These are phyloP conservation scores for Nemania serpens DNA, from an alignment of 2,329 filamentous ascomycete genomes.

Conservation along the genomic window DNA sequence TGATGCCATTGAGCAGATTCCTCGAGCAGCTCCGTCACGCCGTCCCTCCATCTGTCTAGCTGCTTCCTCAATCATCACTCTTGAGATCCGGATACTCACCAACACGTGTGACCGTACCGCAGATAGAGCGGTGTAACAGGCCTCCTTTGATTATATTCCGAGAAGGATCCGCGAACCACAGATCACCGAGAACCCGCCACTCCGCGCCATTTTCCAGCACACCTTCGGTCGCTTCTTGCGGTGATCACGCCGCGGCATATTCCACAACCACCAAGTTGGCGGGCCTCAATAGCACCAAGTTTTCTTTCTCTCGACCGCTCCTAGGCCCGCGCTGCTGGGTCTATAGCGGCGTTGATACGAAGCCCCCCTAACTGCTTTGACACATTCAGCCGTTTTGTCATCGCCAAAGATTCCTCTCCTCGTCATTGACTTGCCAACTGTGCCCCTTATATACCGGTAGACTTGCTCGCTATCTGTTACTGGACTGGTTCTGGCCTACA, in stretches of 20 bases:
- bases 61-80: no score
- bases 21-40: constrained; percentile 1
- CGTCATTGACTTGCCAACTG: not conserved
- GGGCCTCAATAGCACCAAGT: constrained; percentile 73
- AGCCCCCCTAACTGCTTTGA: constrained; percentile 86
- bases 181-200: constrained; percentile 11
- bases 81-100: not conserved
- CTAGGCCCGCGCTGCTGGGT: constrained; percentile 92
- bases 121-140: not conserved
- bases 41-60: not conserved
- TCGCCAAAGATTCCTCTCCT: constrained; percentile 16
- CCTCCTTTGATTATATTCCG: not conserved
- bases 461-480: constrained; percentile 1
- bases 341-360: constrained; percentile 95
- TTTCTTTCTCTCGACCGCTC: constrained; percentile 83
- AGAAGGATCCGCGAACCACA: not conserved
- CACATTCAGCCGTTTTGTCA: constrained; percentile 40
- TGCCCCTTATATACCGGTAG: constrained; percentile 17
- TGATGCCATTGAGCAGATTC: constrained; percentile 8
- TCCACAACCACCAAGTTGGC: constrained; percentile 83
- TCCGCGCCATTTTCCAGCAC: constrained; percentile 37
- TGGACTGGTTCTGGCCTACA: constrained; percentile 27
- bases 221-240: constrained; percentile 31
- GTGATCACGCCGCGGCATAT: constrained; percentile 35
- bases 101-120: not conserved